Base-by-base conservation (phyloP, 495 filamentous ascomycete species). In the Pyronema omphalodes region DNA sequence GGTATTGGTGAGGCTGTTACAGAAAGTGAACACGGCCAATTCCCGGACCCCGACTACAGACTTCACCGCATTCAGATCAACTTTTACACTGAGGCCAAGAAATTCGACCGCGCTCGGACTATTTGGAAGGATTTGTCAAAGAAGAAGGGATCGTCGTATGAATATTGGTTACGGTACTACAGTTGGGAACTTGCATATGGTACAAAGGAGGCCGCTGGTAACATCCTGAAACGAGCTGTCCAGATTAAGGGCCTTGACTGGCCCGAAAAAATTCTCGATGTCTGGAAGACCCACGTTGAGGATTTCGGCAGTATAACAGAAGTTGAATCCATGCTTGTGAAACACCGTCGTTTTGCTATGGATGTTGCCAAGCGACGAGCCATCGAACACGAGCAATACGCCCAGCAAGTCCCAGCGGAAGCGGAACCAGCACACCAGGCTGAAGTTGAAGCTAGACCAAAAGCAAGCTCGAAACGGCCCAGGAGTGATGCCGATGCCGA, bases 121-220 rank as follows among this genome's bases (percentile, higher is more conserved):
- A 77, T 82, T 11, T 96, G 85, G 80, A 78, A 79, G 57, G 73
- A 75, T 9, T 72, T 98, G 37, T 74, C 82, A 3, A 62, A 73
- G 17, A 72, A 78, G 11, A 79, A 83, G 37, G 80, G 79, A 15
- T 74, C 83, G 57, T 86, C 80, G 60, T 85, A 85, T 60, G 85
- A 93, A 60, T 95, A 95, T 61, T 98, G 91, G 91, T 75, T 87
- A 34, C 76, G 80, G 37, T 94, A 84, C 65, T 94, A 93, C 66
- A 68, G 79, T 40, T 98, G 86, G 86, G 91, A 94, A 66, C 79
- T 95, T 35, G 47, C 54, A 8, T 49, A 58, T 40, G 59, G 52
- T 33, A 51, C 46, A 37, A 60, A 55, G 19, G 54, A 55, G n/a
- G 52, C n/a, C 14, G 63, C 62, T 1, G 62, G 39, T 3, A 41